Evolutionary conservation across 164 flowering plant genomes (phyloP), one percentile per base, ranked within the genome.

Genomic region (Vitis rotundifolia): DNA sequence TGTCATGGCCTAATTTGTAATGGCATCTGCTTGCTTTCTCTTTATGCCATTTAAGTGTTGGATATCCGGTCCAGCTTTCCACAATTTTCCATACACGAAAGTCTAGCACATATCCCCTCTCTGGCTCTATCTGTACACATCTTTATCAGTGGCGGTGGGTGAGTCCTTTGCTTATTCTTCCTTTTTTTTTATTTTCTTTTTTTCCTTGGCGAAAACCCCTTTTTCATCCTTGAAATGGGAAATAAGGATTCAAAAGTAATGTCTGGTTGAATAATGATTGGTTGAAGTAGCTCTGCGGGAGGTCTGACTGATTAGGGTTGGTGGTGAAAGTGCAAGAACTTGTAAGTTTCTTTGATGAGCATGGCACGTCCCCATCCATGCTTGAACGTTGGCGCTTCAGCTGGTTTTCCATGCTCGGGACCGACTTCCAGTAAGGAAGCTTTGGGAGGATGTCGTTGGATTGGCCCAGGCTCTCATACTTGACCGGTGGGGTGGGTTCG

Each of bases 251-350:
- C 53, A 71, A 13, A 18, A 78, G 70, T 37, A 74, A 58, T 9
- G 70, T 56, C 73, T 74, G 81, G 51, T 67, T 72, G 31, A 75
- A 71, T 58, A 71, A 70, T 53, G 78, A 15, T 51, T 75, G 74
- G 68, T 54, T 72, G n/a, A 73, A 7, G 8, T 61, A 56, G 61
- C 59, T 69, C 64, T 60, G 61, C 60, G 8, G 55, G 31, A 64
- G 12, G 56, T 69, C 75, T 8, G 16, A 31, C 62, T 73, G 75
- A 19, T 15, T 54, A 48, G 22, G 61, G 48, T 9, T 54, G 59
- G 60, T 73, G 37, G 12, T 61, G 72, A 66, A 73, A 54, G 62
- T 70, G 77, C 66, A 77, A 44, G 67, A 67, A 58, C 15, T 64
- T 22, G 59, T 59, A 61, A 44, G 15, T 52, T 76, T 76, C 69